Conservation (phyloP, 306 rosid genomes). For the Cicer bijugum region DNA sequence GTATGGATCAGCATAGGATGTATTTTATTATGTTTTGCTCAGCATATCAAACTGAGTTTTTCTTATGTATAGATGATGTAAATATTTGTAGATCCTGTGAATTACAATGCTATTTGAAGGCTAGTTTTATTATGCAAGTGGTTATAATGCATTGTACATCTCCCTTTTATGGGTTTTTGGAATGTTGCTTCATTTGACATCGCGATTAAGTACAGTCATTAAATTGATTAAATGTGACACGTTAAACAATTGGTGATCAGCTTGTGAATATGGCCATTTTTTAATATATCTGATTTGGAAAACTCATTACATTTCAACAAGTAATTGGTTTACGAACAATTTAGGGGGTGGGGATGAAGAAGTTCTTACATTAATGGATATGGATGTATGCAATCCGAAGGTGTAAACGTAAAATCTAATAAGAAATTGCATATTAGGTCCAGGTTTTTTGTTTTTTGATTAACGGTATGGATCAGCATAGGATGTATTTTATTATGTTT, state of each 20-base stretch:
- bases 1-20: slow-evolving; percentile 7
- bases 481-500: slow-evolving; percentile 4
- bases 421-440: slow-evolving; percentile 24
- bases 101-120: slow-evolving; percentile 25
- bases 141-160: neutral
- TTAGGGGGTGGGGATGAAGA: neutral
- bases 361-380: too few species aligned
- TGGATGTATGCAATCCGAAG: slow-evolving; percentile 45
- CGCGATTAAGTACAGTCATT: neutral
- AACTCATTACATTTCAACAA: neutral
- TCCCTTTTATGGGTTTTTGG: neutral
- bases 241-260: neutral
- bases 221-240: neutral
- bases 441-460: neutral
- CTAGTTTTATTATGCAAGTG: neutral
- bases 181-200: neutral
- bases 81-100: slow-evolving; percentile 29
- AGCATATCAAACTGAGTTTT: slow-evolving; percentile 5
- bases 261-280: neutral
- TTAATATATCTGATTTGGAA: neutral
- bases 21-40: slow-evolving; percentile 16
- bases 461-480: neutral
- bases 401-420: slow-evolving; percentile 57
- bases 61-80: slow-evolving; percentile 42
- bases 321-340: neutral